Evolutionary conservation across 768 basidiomycete species (phyloP).

Genomic region (Sarcodon aspratus): DNA sequence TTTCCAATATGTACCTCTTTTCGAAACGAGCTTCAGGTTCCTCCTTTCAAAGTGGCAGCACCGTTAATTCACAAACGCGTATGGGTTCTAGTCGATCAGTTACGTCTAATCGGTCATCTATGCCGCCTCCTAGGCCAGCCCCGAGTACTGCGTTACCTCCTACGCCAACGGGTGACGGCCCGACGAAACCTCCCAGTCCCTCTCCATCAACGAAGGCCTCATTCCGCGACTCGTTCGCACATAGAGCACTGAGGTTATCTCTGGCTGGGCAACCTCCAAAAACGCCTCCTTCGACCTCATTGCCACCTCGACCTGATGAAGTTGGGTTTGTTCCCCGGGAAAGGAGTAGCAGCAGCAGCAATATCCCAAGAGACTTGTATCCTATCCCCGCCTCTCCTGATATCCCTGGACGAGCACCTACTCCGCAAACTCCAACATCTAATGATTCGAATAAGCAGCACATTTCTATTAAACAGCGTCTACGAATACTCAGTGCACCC

Average conservation of each 20-base stretch:
- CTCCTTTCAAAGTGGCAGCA: conserved; percentile 15
- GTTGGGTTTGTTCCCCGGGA: conserved; percentile 10
- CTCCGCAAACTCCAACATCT: not conserved
- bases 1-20: conserved; percentile 10
- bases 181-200: conserved; percentile 8
- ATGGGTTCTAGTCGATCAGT: conserved; percentile 33
- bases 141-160: conserved; percentile 63
- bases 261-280: conserved; percentile 30
- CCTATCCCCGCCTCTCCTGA: conserved; percentile 36
- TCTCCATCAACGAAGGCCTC: conserved; percentile 43
- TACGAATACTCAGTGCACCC: conserved; percentile 60
- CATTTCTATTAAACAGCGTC: conserved; percentile 38
- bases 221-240: conserved; percentile 28
- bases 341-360: conserved; percentile 14
- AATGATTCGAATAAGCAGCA: conserved; percentile 4
- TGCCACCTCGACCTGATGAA: conserved; percentile 66
- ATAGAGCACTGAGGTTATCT: not conserved
- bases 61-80: conserved; percentile 29
- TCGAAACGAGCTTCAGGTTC: conserved; percentile 17
- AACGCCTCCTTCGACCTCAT: conserved; percentile 43
- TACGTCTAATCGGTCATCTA: too few relatives aligned
- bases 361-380: conserved; percentile 17
- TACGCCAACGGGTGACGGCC: conserved; percentile 31
- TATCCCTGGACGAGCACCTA: conserved; percentile 18
- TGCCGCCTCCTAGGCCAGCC: conserved; percentile 63